Evolutionary conservation across 306 rosid genomes (phyloP), one percentile per base, ranked within the genome.

Genomic region (Quillaja saponaria): DNA sequence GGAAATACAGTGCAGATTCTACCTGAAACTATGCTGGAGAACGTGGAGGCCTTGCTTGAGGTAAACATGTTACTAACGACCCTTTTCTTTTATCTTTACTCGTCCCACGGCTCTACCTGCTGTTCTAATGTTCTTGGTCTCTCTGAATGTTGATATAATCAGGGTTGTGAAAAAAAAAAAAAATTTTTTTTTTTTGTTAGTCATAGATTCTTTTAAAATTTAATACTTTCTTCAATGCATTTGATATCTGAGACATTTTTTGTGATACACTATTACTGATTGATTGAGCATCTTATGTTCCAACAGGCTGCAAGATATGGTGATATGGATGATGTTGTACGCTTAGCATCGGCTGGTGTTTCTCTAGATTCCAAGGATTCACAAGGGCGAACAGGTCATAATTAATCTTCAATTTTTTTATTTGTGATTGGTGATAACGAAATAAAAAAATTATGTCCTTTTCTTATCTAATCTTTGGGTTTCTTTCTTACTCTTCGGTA

Each of bases 291-390:
- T 13, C 41, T 13, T 5, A 2, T 1, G 55, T 55, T 62, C 14
- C 63, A 3, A 16, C 58, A 90, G 95, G 85, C 96, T 42, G 96
- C 95, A 42, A 82, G 96, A 66, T 88, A 84, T 21, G 78, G 76
- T 77, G 96, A 84, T 66, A 49, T 86, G 15, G 80, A 88, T 13
- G 95, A 86, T 67, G 60, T 84, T 61, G 66, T 17, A 48, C 78
- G 77, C 75, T 77, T 88, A 62, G 83, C 67, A 55, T 71, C 84
- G 10, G 46, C 41, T 14, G 90, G 87, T 13, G 74, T 91, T 71
- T 68, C 85, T 44, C 92, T 91, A 38, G 71, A 80, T 69, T 85
- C 90, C 44, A 85, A 75, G 86, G 97, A 87, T 67, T 79, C 77
- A 10, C 80, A 71, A 10, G 85, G 91, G 37, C 81, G 91, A 57